Conservation (phyloP, 163 green algal genomes). For the Scenedesmus sp. region DNA sequence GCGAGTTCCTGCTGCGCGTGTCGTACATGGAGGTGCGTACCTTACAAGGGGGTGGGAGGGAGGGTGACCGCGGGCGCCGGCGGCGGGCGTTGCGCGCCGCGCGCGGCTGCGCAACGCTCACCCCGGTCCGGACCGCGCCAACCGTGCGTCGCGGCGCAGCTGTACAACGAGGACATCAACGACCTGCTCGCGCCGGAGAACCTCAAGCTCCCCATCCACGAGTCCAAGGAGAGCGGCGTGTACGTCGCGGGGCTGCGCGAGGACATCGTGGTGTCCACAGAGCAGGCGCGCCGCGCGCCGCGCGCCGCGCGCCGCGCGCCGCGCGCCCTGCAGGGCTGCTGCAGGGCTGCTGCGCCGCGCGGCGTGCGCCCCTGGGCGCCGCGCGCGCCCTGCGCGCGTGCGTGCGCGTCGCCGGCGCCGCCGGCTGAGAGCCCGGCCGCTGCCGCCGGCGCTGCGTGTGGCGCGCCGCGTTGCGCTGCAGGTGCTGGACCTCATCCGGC, state of each 20-base stretch:
- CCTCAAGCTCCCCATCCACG: slow-evolving; percentile 90
- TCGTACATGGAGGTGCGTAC: slow-evolving; percentile 97
- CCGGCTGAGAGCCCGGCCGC: neutral
- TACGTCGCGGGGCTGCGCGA: slow-evolving; percentile 96
- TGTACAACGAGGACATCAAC: slow-evolving; percentile 98
- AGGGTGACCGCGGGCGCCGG: neutral
- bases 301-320: no score
- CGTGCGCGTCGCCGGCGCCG: neutral
- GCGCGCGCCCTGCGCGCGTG: no score
- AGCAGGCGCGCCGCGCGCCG: slow-evolving; percentile 52
- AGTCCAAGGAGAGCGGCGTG: slow-evolving; percentile 88
- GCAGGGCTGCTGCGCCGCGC: no score
- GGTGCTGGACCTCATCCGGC: slow-evolving; percentile 80
- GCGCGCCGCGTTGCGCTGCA: no score
- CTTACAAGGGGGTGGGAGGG: no score
- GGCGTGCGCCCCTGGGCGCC: no score
- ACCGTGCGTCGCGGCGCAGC: slow-evolving; percentile 53
- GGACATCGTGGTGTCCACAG: slow-evolving; percentile 88
- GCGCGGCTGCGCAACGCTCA: no score
- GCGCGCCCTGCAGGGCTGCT: no score
- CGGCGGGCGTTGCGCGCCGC: neutral
- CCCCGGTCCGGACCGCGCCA: no score
- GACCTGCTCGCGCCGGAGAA: slow-evolving; percentile 88
- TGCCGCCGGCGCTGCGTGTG: slow-evolving; percentile 2
- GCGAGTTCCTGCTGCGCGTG: slow-evolving; percentile 93